Base-by-base conservation (phyloP, 352 stramenopile genomes). In the Pythium phragmiticola region DNA sequence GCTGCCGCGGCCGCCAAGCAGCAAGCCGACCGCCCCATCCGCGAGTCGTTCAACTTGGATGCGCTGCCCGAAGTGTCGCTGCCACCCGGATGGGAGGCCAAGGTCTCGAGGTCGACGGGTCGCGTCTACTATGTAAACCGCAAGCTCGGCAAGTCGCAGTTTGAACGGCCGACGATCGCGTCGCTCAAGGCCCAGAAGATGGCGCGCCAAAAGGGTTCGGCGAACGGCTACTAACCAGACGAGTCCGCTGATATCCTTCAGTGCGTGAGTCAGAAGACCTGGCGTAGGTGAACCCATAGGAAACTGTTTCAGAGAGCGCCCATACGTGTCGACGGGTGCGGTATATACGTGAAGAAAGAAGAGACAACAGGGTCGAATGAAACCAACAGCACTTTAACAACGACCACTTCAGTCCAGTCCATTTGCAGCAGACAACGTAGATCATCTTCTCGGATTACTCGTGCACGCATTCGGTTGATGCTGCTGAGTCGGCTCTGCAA, bases 51-150 rank as follows among this genome's bases (percentile, higher is more conserved):
- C 66, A 94, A 93, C 68, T 66, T 94, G 14, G 86, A 94, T 41
- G 84, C 86, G 46, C 63, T 94, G 54, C 84, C 84, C 3, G 86
- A 94, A 63, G 84, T 90, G 6, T 89, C 87, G 55, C 62, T 95
- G 39, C 87, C 87, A 2, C 77, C 88, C 21, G 84, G 87, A 33
- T 95, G 86, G 86, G 84, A 93, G 61, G 86, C 86, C 64, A 95
- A 95, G 78, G 84, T 95, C 51, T 92, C 81, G 34, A 84, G 86
- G 61, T 93, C 84, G 8, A 95, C 84, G 17, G 86, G 86, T 16
- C 84, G 85, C 46, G 86, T 95, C 58, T 95, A 95, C 75, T 95
- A 95, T 69, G 84, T 93, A 51, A 95, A 95, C 74, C 84, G 84
- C 60, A 90, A 91, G 78, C 76, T 92, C 7, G 82, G 84, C 65